These are phyloP conservation scores for Neospermospora avenae DNA, from an alignment of 2,329 filamentous ascomycete genomes.

Conservation along the genomic window DNA sequence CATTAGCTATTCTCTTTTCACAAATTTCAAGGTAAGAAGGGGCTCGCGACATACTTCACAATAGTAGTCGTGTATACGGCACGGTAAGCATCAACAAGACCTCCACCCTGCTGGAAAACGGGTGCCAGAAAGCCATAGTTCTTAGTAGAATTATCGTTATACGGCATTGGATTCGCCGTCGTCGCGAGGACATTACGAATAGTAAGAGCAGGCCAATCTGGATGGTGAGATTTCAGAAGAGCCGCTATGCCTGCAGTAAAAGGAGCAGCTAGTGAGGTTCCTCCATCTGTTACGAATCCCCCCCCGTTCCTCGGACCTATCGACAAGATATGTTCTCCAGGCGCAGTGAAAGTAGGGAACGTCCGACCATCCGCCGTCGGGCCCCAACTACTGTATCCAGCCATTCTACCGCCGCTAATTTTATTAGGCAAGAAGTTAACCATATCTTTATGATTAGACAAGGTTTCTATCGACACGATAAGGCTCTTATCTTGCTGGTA, in stretches of 20 bases:
- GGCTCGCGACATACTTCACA: neutral
- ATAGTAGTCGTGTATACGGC: constrained; percentile 28
- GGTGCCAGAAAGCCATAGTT: constrained; percentile 22
- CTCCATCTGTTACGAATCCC: constrained; percentile 37
- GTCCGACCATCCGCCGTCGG: neutral
- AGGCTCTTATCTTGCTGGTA: neutral
- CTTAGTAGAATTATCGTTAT: neutral
- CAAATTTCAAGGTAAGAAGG: too few species aligned
- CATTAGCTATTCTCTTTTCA: too few species aligned
- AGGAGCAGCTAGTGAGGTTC: constrained; percentile 40
- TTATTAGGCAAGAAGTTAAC: neutral
- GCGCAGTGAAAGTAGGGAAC: constrained; percentile 22
- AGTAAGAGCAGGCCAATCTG: neutral
- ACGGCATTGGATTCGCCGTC: constrained; percentile 26
- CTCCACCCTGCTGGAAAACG: constrained; percentile 37
- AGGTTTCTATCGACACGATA: neutral
- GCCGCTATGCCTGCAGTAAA: constrained; percentile 37
- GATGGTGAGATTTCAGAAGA: constrained; percentile 24
- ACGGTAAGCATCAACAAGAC: constrained; percentile 35
- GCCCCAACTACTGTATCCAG: neutral
- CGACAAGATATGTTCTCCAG: constrained; percentile 37
- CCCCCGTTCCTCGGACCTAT: constrained; percentile 35
- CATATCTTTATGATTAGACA: neutral
- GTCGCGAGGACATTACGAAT: constrained; percentile 23
- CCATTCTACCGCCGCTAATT: neutral